These are phyloP conservation scores for Pyrenophora graminea DNA, from an alignment of 2,329 filamentous ascomycete genomes.

Conservation along the genomic window DNA sequence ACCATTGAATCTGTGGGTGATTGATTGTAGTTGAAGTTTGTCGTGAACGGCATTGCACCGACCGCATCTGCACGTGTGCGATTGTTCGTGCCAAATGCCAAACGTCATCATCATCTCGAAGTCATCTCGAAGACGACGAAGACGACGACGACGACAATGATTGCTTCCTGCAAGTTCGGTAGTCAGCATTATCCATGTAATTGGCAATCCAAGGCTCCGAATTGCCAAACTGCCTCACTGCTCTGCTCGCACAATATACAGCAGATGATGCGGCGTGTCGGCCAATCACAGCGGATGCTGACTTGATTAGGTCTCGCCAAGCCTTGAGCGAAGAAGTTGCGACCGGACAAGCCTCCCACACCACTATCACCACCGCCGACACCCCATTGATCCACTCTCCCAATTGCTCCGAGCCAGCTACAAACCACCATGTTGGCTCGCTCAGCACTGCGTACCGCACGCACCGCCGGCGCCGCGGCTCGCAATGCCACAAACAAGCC, in stretches of 20 bases:
- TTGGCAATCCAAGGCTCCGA: neutral
- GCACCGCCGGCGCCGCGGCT: slow-evolving; percentile 83
- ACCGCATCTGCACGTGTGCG: too few relatives aligned
- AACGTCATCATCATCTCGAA: too few relatives aligned
- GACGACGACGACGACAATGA: too few relatives aligned
- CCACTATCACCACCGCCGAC: slow-evolving; percentile 35
- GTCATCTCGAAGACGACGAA: too few relatives aligned
- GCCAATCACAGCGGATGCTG: slow-evolving; percentile 27
- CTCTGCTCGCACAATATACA: neutral
- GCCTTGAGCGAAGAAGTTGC: slow-evolving; percentile 24
- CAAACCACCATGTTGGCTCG: slow-evolving; percentile 82
- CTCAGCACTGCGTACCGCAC: slow-evolving; percentile 86
- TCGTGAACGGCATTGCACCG: too few relatives aligned
- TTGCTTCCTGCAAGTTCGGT: too few relatives aligned
- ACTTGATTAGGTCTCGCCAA: slow-evolving; percentile 20
- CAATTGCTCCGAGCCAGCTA: slow-evolving; percentile 45
- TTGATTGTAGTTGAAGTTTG: too few relatives aligned
- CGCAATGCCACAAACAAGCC: slow-evolving; percentile 57
- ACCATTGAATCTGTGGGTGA: too few relatives aligned
- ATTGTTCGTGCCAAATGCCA: too few relatives aligned
- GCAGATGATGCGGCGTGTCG: slow-evolving; percentile 9
- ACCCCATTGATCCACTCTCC: slow-evolving; percentile 43
- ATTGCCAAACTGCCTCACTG: neutral
- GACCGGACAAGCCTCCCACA: slow-evolving; percentile 23
- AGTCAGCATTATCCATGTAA: too few relatives aligned